phyloP scores from a whole-genome alignment of 352 stramenopile species.

The Globisporangium polare region DNA sequence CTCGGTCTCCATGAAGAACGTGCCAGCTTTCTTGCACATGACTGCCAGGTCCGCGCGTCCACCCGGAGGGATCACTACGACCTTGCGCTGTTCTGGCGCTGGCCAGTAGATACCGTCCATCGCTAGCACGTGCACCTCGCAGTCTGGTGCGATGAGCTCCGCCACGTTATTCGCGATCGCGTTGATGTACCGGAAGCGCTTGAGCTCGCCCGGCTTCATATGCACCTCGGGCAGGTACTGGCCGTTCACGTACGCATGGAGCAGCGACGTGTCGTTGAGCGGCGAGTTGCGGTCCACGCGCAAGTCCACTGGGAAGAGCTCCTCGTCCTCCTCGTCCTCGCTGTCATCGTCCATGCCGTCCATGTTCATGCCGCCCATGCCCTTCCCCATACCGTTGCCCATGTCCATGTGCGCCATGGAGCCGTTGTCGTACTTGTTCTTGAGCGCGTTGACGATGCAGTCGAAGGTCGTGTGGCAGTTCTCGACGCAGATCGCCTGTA shows the following conservation, averaged over 20 bases:
- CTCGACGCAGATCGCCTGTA: constrained; percentile 67
- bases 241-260: constrained; percentile 71
- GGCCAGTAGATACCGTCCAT: constrained; percentile 70
- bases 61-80: constrained; percentile 62
- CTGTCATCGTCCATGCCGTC: constrained; percentile 16
- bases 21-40: constrained; percentile 37
- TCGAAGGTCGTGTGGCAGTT: constrained; percentile 65
- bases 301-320: constrained; percentile 35
- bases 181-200: constrained; percentile 68
- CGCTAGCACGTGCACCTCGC: constrained; percentile 52
- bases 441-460: constrained; percentile 48
- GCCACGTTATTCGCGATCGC: constrained; percentile 80
- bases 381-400: background rate
- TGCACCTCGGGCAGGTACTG: constrained; percentile 63
- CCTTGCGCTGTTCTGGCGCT: constrained; percentile 33
- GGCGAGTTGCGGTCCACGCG: constrained; percentile 40
- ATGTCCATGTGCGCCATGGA: constrained; percentile 10
- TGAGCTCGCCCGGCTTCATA: constrained; percentile 48
- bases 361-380: constrained; percentile 26
- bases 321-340: constrained; percentile 19
- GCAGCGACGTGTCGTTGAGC: constrained; percentile 66
- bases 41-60: constrained; percentile 63
- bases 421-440: constrained; percentile 38
- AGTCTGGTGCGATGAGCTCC: constrained; percentile 56
- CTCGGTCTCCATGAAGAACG: constrained; percentile 67